Evolutionary conservation across 495 filamentous ascomycete species (phyloP).

Genomic region (Rhizodiscina lignyota): DNA sequence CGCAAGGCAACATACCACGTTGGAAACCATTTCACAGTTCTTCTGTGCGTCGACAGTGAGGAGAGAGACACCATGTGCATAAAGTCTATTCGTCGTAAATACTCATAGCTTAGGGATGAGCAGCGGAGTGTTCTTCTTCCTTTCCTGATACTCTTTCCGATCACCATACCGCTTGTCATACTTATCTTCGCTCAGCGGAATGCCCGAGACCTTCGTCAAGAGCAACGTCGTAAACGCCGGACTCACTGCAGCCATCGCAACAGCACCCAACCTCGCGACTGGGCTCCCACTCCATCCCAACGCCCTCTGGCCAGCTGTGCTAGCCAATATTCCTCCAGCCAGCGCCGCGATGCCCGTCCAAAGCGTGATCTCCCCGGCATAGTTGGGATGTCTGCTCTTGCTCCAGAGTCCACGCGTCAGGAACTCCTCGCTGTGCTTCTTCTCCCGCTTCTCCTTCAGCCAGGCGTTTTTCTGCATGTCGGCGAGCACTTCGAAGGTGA

Average conservation of each 20-base stretch:
- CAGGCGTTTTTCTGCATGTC: conserved; percentile 44
- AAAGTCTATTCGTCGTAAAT: too few relatives aligned
- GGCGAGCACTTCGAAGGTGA: conserved; percentile 39
- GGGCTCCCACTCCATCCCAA: conserved; percentile 30
- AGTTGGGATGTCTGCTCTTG: conserved; percentile 46
- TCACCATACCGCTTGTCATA: conserved; percentile 48
- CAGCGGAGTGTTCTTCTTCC: conserved; percentile 50
- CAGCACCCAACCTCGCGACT: conserved; percentile 21
- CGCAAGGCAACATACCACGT: too few relatives aligned
- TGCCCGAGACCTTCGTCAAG: conserved; percentile 40
- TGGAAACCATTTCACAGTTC: too few relatives aligned
- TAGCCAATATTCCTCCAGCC: conserved; percentile 31
- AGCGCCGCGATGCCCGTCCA: conserved; percentile 45
- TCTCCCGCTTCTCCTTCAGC: conserved; percentile 35
- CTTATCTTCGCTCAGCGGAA: conserved; percentile 46
- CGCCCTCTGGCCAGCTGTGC: conserved; percentile 24
- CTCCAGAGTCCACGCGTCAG: conserved; percentile 41
- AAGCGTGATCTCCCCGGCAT: conserved; percentile 47
- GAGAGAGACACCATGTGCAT: too few relatives aligned
- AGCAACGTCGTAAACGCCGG: conserved; percentile 46
- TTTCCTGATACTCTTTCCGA: conserved; percentile 44
- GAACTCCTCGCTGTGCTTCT: conserved; percentile 46
- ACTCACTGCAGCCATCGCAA: conserved; percentile 34
- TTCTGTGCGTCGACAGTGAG: too few relatives aligned
- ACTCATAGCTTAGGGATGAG: conserved; percentile 45